Evolutionary conservation across 2,329 filamentous ascomycete species (phyloP), one percentile per base, ranked within the genome.

Genomic region (Onygenales sp.): DNA sequence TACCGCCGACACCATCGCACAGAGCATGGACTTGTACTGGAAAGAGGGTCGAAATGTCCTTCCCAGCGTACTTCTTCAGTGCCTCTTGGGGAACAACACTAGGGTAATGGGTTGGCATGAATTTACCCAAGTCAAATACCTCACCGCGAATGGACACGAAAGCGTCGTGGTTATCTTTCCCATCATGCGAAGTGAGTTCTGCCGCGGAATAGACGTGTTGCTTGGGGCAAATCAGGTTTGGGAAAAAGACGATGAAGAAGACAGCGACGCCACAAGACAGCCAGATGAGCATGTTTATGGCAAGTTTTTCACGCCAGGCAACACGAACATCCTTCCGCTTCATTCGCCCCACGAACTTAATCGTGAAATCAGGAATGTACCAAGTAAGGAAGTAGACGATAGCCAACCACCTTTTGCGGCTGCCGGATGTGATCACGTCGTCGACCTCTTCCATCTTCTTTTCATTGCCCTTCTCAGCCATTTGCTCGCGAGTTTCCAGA

Each of bases 261-360:
- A 86, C 80, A 32, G 88, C 83, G 48, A 87, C 70, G 13, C 74
- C 75, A 72, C 92, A 97, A 66, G 80, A 82, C 54, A 92, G 74
- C 93, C 94, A 98, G 67, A 98, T 98, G 65, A 97, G 80, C 68
- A 98, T 78, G 75, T 98, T 98, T 78, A 98, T 98, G 52, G 93
- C 92, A 55, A 98, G 69, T 77, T 98, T 98, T 70, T 98, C 93
- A 65, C 93, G 81, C 93, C 93, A 98, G 0, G 93, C 93, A 67
- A 87, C 79, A 27, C 91, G 87, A 7, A 98, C 83, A 68, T 98
- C 93, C 67, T 94, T 94, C 56, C 93, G 87, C 55, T 86, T 81
- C 86, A 96, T 96, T 50, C 87, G 80, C 21, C 92, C 92, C 42
- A 95, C 56, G 62, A 77, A 77, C 52, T 83, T 81, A 66, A 97